These are phyloP conservation scores for Asterophora lycoperdoides DNA, from an alignment of 768 basidiomycete species.

Conservation along the genomic window DNA sequence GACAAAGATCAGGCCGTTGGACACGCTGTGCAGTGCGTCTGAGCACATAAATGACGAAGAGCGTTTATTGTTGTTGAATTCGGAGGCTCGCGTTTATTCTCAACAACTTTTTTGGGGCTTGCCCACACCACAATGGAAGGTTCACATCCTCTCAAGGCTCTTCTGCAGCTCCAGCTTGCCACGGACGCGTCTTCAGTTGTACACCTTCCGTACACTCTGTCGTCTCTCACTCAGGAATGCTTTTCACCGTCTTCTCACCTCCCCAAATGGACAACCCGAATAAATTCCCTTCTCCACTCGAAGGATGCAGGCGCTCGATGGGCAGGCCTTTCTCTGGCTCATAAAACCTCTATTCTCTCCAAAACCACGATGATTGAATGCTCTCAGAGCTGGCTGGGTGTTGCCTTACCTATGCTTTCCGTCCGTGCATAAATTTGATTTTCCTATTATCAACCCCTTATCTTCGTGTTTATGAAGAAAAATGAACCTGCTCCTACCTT, in stretches of 20 bases:
- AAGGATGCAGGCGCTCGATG: conserved; percentile 75
- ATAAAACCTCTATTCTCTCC: conserved; percentile 58
- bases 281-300: conserved; percentile 71
- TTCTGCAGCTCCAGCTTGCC: conserved; percentile 69
- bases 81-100: conserved; percentile 4
- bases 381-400: conserved; percentile 68
- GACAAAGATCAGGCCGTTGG: background rate
- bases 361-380: conserved; percentile 60
- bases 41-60: background rate
- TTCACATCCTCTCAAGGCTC: conserved; percentile 50
- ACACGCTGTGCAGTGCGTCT: background rate
- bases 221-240: conserved; percentile 45
- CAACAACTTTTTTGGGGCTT: background rate
- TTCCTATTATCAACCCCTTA: conserved; percentile 19
- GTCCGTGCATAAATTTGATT: conserved; percentile 45
- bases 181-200: conserved; percentile 59
- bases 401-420: conserved; percentile 60
- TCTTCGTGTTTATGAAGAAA: conserved; percentile 45
- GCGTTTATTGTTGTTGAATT: conserved; percentile 18
- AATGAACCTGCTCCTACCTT: conserved; percentile 56
- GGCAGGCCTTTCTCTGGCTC: conserved; percentile 75
- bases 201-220: conserved; percentile 57
- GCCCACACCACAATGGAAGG: conserved; percentile 16
- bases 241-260: conserved; percentile 63
- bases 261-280: conserved; percentile 71